Conservation (phyloP, 1,284 basidiomycete genomes). For the Ganoderma boninense region DNA sequence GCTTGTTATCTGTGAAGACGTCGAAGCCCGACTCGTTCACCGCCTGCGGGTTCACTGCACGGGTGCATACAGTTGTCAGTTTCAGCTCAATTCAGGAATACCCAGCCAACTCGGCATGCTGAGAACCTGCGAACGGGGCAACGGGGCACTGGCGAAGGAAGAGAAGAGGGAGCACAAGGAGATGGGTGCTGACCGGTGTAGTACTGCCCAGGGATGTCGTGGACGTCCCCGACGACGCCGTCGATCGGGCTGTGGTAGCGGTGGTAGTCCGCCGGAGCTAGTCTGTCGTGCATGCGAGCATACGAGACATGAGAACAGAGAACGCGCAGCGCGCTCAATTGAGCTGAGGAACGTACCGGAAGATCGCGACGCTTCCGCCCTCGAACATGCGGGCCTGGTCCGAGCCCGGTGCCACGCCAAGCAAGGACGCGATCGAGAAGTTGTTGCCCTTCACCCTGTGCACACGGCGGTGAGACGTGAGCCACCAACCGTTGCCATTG, state of each 20-base stretch:
- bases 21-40: constrained; percentile 77
- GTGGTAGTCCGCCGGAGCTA: constrained; percentile 88
- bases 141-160: no score
- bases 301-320: not conserved
- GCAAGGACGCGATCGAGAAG: constrained; percentile 72
- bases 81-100: no score
- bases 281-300: constrained; percentile 42
- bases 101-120: not conserved
- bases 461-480: not conserved
- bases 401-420: constrained; percentile 52
- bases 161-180: no score
- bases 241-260: constrained; percentile 85
- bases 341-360: no score
- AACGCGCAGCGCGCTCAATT: no score
- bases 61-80: no score
- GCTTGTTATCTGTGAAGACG: constrained; percentile 78
- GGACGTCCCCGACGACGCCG: constrained; percentile 59
- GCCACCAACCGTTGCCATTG: not conserved
- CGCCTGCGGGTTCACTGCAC: constrained; percentile 80
- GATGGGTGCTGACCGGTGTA: constrained; percentile 56
- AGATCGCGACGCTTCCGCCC: constrained; percentile 67
- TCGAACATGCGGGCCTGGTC: constrained; percentile 52
- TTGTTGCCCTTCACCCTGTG: constrained; percentile 80
- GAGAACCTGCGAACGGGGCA: not conserved
- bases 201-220: constrained; percentile 63